Evolutionary conservation across 2,329 filamentous ascomycete genomes (phyloP), one percentile per base, ranked within the genome.

Genomic region (Xylariales sp.): DNA sequence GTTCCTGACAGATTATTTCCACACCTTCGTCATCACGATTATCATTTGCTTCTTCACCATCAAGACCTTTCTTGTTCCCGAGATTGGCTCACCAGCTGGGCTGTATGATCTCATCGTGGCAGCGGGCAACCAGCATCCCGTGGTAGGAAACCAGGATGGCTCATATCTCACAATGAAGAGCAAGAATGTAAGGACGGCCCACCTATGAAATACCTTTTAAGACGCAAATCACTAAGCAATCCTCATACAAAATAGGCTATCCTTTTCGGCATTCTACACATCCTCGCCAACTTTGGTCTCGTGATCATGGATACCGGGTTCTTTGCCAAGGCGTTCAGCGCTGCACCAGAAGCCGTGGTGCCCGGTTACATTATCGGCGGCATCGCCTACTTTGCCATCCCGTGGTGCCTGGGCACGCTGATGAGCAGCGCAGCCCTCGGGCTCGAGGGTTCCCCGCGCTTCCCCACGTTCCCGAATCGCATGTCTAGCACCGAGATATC

Each of bases 301-400:
- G 85, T 91, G 6, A 91, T 91, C 67, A 46, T 44, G 44, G 44
- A 48, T 28, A 46, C 44, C 27, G 46, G 46, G 32, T 94, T 91
- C 66, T 94, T 88, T 65, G 91, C 94, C 71, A 94, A 94, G 60
- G 88, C 88, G 13, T 94, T 95, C 52, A 88, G 88, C 21, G 29
- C 38, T 5, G 24, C 21, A n/a, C 30, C 36, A 6, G 29, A 37
- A 23, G 15, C 34, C 29, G 35, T 40, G 16, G 19, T 43, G 20
- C 42, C 44, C 28, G 34, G 39, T 13, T 27, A 37, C 18, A 37
- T 34, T 30, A 13, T 45, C 35, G 16, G 39, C 6, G 88, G 89
- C 20, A 73, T 94, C 2, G 81, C 78, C 30, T 95, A 88, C 88
- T 95, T 95, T 51, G 88, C 88, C 1, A 91, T 95, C 37, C 89